phyloP scores from a whole-genome alignment of 2,329 filamentous ascomycete species.

The Zasmidium angulare region DNA sequence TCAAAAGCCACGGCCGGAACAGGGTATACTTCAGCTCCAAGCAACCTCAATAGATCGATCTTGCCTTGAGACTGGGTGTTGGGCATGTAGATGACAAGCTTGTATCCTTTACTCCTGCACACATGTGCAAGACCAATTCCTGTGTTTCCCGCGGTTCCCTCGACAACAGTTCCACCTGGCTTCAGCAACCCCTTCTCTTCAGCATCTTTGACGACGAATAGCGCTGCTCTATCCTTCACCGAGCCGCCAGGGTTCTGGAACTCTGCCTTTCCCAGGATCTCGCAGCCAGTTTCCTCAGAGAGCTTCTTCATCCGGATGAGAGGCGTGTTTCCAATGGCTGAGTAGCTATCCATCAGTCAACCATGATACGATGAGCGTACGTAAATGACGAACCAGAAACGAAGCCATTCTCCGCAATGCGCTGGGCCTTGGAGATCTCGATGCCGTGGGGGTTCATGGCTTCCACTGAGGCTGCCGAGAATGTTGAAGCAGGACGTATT shows the following conservation, averaged over 20 bases:
- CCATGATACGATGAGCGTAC: neutral
- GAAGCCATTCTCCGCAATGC: conserved; percentile 70
- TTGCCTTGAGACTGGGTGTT: conserved; percentile 98
- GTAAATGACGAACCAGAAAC: conserved; percentile 65
- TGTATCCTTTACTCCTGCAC: conserved; percentile 87
- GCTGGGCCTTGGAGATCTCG: conserved; percentile 75
- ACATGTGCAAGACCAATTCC: conserved; percentile 97
- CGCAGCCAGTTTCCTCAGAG: conserved; percentile 88
- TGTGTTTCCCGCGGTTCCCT: conserved; percentile 96
- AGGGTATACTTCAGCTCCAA: conserved; percentile 93
- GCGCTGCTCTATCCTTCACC: conserved; percentile 92
- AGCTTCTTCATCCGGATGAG: conserved; percentile 86
- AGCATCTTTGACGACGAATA: conserved; percentile 91
- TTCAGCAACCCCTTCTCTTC: conserved; percentile 81
- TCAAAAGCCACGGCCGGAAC: conserved; percentile 95
- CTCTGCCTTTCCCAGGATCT: conserved; percentile 93
- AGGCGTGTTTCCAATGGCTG: conserved; percentile 96
- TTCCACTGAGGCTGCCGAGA: conserved; percentile 26
- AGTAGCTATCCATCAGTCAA: neutral
- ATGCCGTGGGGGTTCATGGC: conserved; percentile 50
- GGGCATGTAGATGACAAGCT: conserved; percentile 98
- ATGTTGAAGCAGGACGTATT: conserved; percentile 27
- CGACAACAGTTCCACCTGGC: conserved; percentile 89
- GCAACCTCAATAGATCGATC: conserved; percentile 84
- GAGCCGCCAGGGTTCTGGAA: conserved; percentile 98